Percentiles rank a stretch among this genome's conserved stretches.
phyloP scores from a whole-genome alignment of 495 filamentous ascomycete species.

The Aspergillus sparsus region DNA sequence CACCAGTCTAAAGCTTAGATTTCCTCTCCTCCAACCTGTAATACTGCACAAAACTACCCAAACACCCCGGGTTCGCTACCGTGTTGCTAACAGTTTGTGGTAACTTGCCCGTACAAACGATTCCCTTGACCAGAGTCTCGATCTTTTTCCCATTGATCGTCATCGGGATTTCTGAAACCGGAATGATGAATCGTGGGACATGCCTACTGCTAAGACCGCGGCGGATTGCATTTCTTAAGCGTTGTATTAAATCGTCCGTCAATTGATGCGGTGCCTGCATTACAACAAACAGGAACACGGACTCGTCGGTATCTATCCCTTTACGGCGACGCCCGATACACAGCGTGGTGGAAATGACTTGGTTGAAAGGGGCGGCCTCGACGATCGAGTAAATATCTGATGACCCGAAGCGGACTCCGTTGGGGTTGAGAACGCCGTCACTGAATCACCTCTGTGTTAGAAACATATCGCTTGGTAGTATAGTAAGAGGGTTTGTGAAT shows the following conservation, averaged over 20 bases:
- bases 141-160: slow-evolving; percentile 86
- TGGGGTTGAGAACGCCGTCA: slow-evolving; percentile 77
- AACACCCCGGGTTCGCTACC: background rate
- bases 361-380: slow-evolving; percentile 63
- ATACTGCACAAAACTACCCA: background rate
- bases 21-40: background rate
- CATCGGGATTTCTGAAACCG: slow-evolving; percentile 77
- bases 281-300: slow-evolving; percentile 72
- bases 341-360: slow-evolving; percentile 63
- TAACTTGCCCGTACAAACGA: slow-evolving; percentile 29
- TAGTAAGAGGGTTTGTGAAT: background rate
- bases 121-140: slow-evolving; percentile 80
- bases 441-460: background rate
- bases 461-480: background rate
- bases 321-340: slow-evolving; percentile 71
- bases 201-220: slow-evolving; percentile 67
- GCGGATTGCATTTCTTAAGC: slow-evolving; percentile 63
- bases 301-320: slow-evolving; percentile 67
- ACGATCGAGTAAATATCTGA: slow-evolving; percentile 73
- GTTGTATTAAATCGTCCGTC: slow-evolving; percentile 53
- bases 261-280: slow-evolving; percentile 64
- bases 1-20: background rate
- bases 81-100: background rate
- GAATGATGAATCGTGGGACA: slow-evolving; percentile 75
- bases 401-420: slow-evolving; percentile 74